Evolutionary conservation across 345 rosid species (phyloP), one percentile per base, ranked within the genome.

Genomic region (Gossypium rotundifolium): DNA sequence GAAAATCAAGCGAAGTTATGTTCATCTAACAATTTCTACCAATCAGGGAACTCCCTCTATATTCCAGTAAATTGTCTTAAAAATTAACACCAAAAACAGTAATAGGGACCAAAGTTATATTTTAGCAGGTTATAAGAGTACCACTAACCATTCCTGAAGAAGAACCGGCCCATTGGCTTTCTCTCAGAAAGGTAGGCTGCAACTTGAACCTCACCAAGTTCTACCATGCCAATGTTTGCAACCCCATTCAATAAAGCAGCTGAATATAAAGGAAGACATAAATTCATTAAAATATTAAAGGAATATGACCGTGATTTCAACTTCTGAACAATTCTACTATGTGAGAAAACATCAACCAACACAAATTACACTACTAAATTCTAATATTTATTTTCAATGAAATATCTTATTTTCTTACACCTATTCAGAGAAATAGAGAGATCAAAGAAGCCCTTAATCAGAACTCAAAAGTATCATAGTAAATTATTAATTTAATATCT

Each of bases 151-250:
- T 80, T 84, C 75, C 91, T 85, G 70, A 90, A 94, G 83, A 84
- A 84, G 53, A 84, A 79, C 64, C 85, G 91, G 64, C 97, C 95
- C 0, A 88, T 87, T 69, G 94, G 87, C 77, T 85, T 94, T 84
- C 77, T 92, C 88, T 92, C 97, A 69, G 97, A 89, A 81, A 94
- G 87, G 82, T 87, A 83, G 42, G 87, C 79, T 54, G 91, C 92
- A 77, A 94, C 83, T 71, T 80, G 84, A 73, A 84, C 73, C 52
- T 94, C 92, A 42, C 89, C 88, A 76, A 94, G 87, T 82, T 92
- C 97, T 78, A 92, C 83, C 81, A 86, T 79, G n/a, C 92, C 95
- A 77, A 81, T 81, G 81, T 84, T 88, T 68, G 95, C 93, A 80
- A 92, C 81, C 71, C 92, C 95, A 71, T 94, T 91, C 91, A 92